Evolutionary conservation across 1,139 yeast species (phyloP).

Genomic region (Kodamaea fungicola): DNA sequence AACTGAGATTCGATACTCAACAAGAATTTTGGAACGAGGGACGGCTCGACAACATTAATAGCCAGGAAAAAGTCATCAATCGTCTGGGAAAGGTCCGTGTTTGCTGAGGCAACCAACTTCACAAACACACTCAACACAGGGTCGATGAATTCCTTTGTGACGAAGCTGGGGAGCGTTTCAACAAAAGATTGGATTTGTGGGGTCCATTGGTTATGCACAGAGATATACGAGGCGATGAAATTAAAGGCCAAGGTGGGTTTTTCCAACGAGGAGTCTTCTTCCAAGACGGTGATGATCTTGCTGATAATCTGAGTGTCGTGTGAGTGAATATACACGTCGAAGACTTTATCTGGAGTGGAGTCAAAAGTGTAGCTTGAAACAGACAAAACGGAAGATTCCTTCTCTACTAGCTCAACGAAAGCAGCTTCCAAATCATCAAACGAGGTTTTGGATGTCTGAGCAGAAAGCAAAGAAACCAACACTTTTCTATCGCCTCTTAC

Average conservation of each 20-base stretch:
- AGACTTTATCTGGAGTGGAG: conserved; percentile 6
- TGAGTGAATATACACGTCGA: conserved; percentile 10
- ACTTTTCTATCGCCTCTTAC: neutral
- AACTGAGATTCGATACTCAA: conserved; percentile 3
- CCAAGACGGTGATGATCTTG: conserved; percentile 18
- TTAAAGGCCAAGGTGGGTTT: conserved; percentile 14
- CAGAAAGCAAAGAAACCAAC: neutral
- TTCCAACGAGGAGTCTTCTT: conserved; percentile 14
- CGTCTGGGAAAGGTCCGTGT: conserved; percentile 15
- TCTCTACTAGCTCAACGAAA: conserved; percentile 5
- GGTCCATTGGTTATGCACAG: conserved; percentile 2
- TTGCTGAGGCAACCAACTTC: conserved; percentile 7
- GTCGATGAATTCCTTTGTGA: conserved; percentile 25
- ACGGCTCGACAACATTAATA: conserved; percentile 12
- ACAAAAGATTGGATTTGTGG: conserved; percentile 10
- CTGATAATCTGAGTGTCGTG: conserved; percentile 19
- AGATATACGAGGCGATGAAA: conserved; percentile 9
- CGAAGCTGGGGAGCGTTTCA: conserved; percentile 22
- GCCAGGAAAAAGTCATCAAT: conserved; percentile 33
- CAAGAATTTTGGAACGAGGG: conserved; percentile 8
- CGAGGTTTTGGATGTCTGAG: conserved; percentile 1
- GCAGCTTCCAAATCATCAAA: conserved; percentile 7
- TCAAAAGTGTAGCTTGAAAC: conserved; percentile 9
- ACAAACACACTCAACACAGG: conserved; percentile 22
- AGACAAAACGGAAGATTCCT: conserved; percentile 4